A percentile compares a stretch with the other conserved stretches of the same genome.
Conservation (phyloP, 139 green algal genomes). For the Yamagishiella unicocca region DNA sequence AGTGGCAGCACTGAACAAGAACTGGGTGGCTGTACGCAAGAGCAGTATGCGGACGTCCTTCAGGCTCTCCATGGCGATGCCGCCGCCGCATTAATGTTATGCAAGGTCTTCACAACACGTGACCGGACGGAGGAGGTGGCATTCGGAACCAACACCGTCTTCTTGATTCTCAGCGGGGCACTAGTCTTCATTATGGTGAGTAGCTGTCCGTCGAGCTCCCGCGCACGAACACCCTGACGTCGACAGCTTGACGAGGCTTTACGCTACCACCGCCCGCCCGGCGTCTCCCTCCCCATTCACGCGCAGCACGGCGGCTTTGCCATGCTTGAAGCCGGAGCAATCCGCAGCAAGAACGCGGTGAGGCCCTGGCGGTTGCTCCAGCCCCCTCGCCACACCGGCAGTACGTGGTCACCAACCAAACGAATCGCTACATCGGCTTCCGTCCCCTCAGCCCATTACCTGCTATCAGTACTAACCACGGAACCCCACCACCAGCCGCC, state of each 20-base stretch:
- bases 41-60: background rate
- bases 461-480: too few relatives aligned
- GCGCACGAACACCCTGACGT: too few relatives aligned
- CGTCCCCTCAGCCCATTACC: too few relatives aligned
- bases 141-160: slow-evolving; percentile 63
- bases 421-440: too few relatives aligned
- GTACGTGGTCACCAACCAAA: too few relatives aligned
- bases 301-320: slow-evolving; percentile 80
- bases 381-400: too few relatives aligned
- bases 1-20: background rate
- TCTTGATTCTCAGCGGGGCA: slow-evolving; percentile 71
- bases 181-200: slow-evolving; percentile 83
- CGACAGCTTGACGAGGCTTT: background rate
- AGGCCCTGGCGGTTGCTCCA: slow-evolving; percentile 40
- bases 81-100: background rate
- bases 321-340: slow-evolving; percentile 88
- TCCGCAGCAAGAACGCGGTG: slow-evolving; percentile 77
- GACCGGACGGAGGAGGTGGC: slow-evolving; percentile 17
- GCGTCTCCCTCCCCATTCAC: background rate
- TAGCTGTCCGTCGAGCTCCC: too few relatives aligned
- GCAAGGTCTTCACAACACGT: background rate
- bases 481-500: too few relatives aligned
- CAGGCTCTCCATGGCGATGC: background rate
- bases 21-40: background rate
- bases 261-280: background rate